These are phyloP conservation scores for Zymoseptoria crescenta DNA, from an alignment of 2,329 filamentous ascomycete genomes.

Conservation along the genomic window DNA sequence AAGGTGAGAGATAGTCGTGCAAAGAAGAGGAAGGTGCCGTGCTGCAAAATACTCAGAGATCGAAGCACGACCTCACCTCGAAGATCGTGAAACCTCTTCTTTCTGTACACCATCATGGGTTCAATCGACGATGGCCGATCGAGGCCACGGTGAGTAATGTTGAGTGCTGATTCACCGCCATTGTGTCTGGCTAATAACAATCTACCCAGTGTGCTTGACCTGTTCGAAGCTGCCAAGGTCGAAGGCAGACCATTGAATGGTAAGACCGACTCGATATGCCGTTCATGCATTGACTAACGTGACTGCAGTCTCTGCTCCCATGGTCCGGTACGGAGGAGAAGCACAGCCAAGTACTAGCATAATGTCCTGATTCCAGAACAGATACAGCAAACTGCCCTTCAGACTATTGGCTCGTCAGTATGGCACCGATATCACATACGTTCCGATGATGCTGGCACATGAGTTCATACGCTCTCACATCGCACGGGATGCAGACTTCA, in stretches of 20 bases:
- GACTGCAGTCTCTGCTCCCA: constrained; percentile 49
- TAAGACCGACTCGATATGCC: constrained; percentile 8
- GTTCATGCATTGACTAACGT: constrained; percentile 5
- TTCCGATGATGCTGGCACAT: constrained; percentile 52
- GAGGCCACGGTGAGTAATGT: constrained; percentile 4
- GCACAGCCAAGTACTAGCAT: no score
- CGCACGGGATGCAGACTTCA: constrained; percentile 52
- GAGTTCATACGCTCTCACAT: constrained; percentile 27
- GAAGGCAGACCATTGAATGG: constrained; percentile 48
- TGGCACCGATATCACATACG: constrained; percentile 60
- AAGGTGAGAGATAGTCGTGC: no score
- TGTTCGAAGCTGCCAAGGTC: constrained; percentile 49
- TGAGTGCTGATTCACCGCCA: neutral
- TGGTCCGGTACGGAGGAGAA: constrained; percentile 50
- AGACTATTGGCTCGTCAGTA: constrained; percentile 59
- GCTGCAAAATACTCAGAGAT: no score
- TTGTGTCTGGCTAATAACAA: neutral
- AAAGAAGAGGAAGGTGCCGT: no score
- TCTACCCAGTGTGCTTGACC: constrained; percentile 25
- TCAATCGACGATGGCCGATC: neutral
- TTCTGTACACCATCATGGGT: neutral
- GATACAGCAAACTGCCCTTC: constrained; percentile 53
- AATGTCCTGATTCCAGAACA: constrained; percentile 4
- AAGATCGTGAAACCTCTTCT: neutral
- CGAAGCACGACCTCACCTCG: neutral